Evolutionary conservation across 2,329 filamentous ascomycete genomes (phyloP).

Genomic region (Fusarium foetens): DNA sequence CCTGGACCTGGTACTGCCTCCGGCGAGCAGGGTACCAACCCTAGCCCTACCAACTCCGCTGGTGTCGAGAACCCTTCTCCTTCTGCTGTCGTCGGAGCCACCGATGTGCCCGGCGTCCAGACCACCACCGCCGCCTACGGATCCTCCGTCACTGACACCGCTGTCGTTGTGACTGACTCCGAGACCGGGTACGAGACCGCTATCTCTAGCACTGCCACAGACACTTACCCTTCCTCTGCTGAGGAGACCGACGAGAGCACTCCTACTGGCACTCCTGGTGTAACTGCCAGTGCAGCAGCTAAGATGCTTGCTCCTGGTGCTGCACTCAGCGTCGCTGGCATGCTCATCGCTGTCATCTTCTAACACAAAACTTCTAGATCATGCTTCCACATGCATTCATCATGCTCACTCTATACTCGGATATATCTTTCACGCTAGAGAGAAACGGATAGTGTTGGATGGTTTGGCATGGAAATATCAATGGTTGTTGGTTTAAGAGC

Average conservation of each 20-base stretch:
- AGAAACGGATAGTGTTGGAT: constrained; percentile 31
- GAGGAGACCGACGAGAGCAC: constrained; percentile 28
- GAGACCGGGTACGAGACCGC: constrained; percentile 24
- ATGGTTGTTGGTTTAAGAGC: constrained; percentile 25
- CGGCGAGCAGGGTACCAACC: constrained; percentile 18
- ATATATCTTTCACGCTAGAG: constrained; percentile 26
- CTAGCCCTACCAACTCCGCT: constrained; percentile 11
- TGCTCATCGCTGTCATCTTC: constrained; percentile 43
- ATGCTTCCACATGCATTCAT: constrained; percentile 21
- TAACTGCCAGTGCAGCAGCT: constrained; percentile 48
- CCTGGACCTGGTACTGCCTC: constrained; percentile 11
- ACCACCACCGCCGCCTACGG: constrained; percentile 32
- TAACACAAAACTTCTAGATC: constrained; percentile 32
- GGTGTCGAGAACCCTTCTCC: constrained; percentile 15
- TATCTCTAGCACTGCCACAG: constrained; percentile 24
- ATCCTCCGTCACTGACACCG: constrained; percentile 32
- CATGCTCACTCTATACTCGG: constrained; percentile 16
- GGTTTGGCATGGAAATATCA: constrained; percentile 16
- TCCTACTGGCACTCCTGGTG: constrained; percentile 44
- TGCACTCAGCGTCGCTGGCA: constrained; percentile 41
- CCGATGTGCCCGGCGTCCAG: constrained; percentile 27
- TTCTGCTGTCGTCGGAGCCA: constrained; percentile 36
- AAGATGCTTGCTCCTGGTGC: constrained; percentile 38
- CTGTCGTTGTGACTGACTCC: constrained; percentile 29
- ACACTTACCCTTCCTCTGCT: constrained; percentile 28